Percentiles rank a stretch among this genome's conserved stretches.
phyloP scores from a whole-genome alignment of 2,329 filamentous ascomycete genomes.

The Neonectria neomacrospora region DNA sequence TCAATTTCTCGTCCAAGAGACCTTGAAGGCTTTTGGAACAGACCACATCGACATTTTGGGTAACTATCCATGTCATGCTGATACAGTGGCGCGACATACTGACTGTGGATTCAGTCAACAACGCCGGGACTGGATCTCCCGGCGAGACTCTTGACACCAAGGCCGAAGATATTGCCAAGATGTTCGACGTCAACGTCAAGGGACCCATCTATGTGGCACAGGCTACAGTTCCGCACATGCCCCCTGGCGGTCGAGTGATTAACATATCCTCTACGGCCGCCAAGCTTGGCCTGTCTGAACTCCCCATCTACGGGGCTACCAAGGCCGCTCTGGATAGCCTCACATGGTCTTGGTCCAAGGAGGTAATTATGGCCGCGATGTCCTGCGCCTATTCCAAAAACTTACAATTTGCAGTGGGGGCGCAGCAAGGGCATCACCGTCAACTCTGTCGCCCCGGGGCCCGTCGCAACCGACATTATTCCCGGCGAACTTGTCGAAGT shows the following conservation, averaged over 20 bases:
- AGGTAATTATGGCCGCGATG: conserved; percentile 40
- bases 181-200: conserved; percentile 49
- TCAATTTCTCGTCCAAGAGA: conserved; percentile 48
- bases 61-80: conserved; percentile 23
- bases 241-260: conserved; percentile 44
- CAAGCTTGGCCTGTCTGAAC: conserved; percentile 25
- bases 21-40: conserved; percentile 47
- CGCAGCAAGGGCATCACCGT: conserved; percentile 51
- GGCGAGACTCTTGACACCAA: conserved; percentile 38
- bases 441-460: conserved; percentile 56
- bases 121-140: conserved; percentile 46
- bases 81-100: fast-evolving
- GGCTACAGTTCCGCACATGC: conserved; percentile 50
- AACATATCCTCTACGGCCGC: conserved; percentile 40
- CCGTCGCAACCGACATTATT: conserved; percentile 50
- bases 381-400: conserved; percentile 4
- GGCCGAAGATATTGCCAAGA: conserved; percentile 39
- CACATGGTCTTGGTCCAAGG: conserved; percentile 48
- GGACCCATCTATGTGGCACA: conserved; percentile 51
- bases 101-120: conserved; percentile 49
- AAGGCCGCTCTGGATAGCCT: conserved; percentile 52
- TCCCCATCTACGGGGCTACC: conserved; percentile 37
- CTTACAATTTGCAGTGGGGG: conserved; percentile 1
- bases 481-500: conserved; percentile 31
- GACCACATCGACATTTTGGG: conserved; percentile 56